Base-by-base conservation (phyloP, 2,329 filamentous ascomycete genomes). In the Claviceps arundinis region DNA sequence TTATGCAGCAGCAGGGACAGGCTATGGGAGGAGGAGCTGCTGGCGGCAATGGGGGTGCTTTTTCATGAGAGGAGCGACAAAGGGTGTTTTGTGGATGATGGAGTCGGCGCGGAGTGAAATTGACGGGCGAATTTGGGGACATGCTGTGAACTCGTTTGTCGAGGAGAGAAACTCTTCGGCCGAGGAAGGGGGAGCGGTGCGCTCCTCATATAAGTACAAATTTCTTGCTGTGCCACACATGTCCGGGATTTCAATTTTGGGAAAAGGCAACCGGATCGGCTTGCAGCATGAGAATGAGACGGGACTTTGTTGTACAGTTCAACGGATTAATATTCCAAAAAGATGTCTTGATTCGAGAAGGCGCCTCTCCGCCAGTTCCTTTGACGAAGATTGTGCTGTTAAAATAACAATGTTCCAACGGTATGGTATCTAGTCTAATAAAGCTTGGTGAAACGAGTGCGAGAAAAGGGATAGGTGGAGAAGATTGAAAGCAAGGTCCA, bases 1-100 rank as follows among this genome's bases (percentile, higher is more conserved):
- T 94, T 73, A 89, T 97, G 82, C 89, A 96, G 73, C 82, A 84
- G 58, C 87, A 95, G 71, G 87, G 87, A 48, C 80, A 82, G 64
- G 77, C 80, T 56, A 79, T 80, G 63, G 80, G 82, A 55, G 77
- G 73, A 42, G 57, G 55, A 14, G 56, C 58, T 37, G 59, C 61
- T 50, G 51, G 54, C 50, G 50, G 54, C 16, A 76, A 73, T 38
- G 60, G 73, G 37, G 60, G 61, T 11, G 58, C 64, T 19, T 49
- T 66, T 54, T 66, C 67, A 49, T 67, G 59, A 60, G 45, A 37
- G 30, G 9, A 34, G 30, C 9, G 13, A 17, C 14, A 16, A 11
- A 11, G n/a, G 3, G 9, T 14, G n/a, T 37, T 5, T 47, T 22
- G 40, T 41, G 40, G 30, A 13, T 41, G 16, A 41, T 41, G 40